Conservation (phyloP, 2,329 filamentous ascomycete genomes). For the Fusarium illudens region DNA sequence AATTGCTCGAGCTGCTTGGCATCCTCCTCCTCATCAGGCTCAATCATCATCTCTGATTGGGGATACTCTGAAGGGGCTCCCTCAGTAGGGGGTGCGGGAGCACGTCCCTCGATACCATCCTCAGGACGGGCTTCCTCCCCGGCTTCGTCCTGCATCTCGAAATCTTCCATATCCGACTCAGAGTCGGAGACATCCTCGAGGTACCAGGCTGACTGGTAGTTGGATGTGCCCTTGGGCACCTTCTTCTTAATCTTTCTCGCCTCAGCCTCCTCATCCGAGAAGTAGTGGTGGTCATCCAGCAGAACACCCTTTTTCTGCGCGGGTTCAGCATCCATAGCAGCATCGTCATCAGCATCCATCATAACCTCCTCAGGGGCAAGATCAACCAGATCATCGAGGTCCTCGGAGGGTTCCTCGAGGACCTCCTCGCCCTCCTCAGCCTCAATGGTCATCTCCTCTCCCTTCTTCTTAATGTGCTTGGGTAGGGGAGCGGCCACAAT, state of each 20-base stretch:
- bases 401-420: conserved; percentile 76
- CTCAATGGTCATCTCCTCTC: conserved; percentile 76
- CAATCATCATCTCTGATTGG: conserved; percentile 90
- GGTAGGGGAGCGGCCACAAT: conserved; percentile 80
- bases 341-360: conserved; percentile 70
- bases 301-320: conserved; percentile 83
- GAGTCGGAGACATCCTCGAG: conserved; percentile 82
- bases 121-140: conserved; percentile 73
- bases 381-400: conserved; percentile 83
- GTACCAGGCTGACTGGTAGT: conserved; percentile 95
- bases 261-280: conserved; percentile 76
- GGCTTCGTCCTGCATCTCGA: conserved; percentile 65
- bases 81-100: conserved; percentile 75
- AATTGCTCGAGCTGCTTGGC: conserved; percentile 83
- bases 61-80: conserved; percentile 87
- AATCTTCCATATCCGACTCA: conserved; percentile 82
- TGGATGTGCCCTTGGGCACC: conserved; percentile 89
- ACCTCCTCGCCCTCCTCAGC: conserved; percentile 67
- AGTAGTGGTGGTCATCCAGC: conserved; percentile 97
- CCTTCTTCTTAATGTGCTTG: conserved; percentile 66
- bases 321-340: conserved; percentile 45
- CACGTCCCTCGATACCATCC: conserved; percentile 80
- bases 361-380: conserved; percentile 86
- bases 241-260: conserved; percentile 68
- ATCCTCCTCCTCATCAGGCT: conserved; percentile 82